Base-by-base conservation (phyloP, 1,284 basidiomycete species). In the Veloboletus limbatus region DNA sequence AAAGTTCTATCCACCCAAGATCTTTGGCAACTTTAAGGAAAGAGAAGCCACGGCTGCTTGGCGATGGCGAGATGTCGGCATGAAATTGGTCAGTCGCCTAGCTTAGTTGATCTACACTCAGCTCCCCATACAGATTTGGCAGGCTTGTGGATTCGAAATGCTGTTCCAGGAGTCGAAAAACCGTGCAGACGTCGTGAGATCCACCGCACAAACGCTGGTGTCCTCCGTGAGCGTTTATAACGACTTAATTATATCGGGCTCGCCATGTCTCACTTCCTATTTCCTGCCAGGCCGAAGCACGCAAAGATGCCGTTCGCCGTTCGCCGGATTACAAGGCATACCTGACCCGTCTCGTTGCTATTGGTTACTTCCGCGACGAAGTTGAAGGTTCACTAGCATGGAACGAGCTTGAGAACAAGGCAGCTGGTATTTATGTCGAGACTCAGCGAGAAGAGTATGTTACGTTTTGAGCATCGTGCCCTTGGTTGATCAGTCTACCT, bases 61-160 rank as follows among this genome's bases (percentile, higher is more conserved):
- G 78, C 75, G 82, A 54, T 84, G 88, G 82, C 76, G 79, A 53
- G 89, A 92, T 65, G 65, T 90, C 34, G 94, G 94, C 9, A 89
- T 96, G 82, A 97, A 96, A 72, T 82, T 96, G 43, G 90, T 88
- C 53, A 43, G 11, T 36, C 21, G 27, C 28, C 22, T 6, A 8
- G 35, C 6, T 33, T 27, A 38, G 3, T 14, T 3, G 21, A 31
- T 42, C 22, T 25, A 5, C n/a, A n/a, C 18, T 37, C 14, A 18
- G n/a, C 16, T 3, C 9, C 36, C 40, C 37, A 55, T 43, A 16
- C 27, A 9, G 5, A 34, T 3, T 31, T 39, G 40, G 17, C 56
- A 92, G 89, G 84, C 92, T 4, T 92, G 90, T 53, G 94, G 94
- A 0, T 97, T 97, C 55, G 94, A 97, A 70, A 97, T 97, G 78